phyloP scores from a whole-genome alignment of 2,329 filamentous ascomycete species.

The Cytospora leucostoma region DNA sequence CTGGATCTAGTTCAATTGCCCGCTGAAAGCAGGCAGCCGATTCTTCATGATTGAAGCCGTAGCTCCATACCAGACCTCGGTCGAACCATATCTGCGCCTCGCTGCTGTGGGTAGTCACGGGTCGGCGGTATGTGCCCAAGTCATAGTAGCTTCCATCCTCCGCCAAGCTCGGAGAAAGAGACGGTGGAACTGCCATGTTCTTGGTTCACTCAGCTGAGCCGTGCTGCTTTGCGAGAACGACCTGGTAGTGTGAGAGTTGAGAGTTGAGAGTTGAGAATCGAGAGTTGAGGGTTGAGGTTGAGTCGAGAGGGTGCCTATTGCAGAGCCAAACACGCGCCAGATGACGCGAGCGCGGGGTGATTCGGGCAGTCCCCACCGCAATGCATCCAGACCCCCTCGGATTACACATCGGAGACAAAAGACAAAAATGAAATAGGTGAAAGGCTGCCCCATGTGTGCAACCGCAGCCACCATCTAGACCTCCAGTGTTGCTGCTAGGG shows the following conservation, averaged over 20 bases:
- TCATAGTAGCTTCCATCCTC: slow-evolving; percentile 55
- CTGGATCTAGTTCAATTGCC: slow-evolving; percentile 55
- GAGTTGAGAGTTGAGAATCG: too few relatives aligned
- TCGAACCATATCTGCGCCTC: slow-evolving; percentile 68
- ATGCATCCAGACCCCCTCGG: not conserved
- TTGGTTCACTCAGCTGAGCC: not conserved
- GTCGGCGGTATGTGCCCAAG: slow-evolving; percentile 60
- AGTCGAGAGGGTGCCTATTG: too few relatives aligned
- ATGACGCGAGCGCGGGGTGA: slow-evolving; percentile 1
- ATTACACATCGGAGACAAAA: not conserved
- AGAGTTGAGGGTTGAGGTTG: too few relatives aligned
- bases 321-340: not conserved
- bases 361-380: not conserved
- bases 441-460: not conserved
- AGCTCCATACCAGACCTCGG: slow-evolving; percentile 72
- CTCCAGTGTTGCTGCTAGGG: not conserved
- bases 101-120: slow-evolving; percentile 52
- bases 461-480: not conserved
- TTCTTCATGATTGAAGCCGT: slow-evolving; percentile 77
- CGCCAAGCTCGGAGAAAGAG: slow-evolving; percentile 12
- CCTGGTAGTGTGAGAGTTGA: not conserved
- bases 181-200: slow-evolving; percentile 13
- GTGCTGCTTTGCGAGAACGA: not conserved
- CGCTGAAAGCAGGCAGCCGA: slow-evolving; percentile 63
- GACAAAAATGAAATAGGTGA: not conserved